A percentile compares a stretch with the other conserved stretches of the same genome.
These are phyloP conservation scores for Gonium pectorale DNA, from an alignment of 139 green algal genomes.

Conservation along the genomic window DNA sequence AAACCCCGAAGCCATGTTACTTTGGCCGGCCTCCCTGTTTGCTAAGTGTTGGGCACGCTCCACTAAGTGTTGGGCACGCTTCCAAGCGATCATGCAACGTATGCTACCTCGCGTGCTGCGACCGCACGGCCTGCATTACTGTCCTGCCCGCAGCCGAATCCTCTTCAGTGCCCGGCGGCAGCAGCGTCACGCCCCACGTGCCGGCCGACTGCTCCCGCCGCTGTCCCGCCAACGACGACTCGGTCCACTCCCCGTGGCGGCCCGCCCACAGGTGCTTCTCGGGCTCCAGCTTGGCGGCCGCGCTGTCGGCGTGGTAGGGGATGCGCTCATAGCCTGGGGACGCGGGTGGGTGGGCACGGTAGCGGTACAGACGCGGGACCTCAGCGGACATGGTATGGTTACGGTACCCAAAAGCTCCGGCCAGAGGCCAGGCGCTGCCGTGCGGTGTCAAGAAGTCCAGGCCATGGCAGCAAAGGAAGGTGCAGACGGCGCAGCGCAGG, in stretches of 20 bases:
- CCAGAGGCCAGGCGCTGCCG: no score
- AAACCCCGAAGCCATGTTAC: no score
- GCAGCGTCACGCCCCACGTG: constrained; percentile 79
- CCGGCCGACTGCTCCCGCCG: constrained; percentile 2
- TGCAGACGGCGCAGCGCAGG: no score
- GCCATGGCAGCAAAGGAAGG: no score
- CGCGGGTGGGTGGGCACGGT: neutral
- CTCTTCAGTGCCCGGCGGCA: constrained; percentile 68
- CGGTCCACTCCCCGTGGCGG: constrained; percentile 72
- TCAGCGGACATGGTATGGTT: no score
- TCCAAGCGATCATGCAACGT: no score
- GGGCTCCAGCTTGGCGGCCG: constrained; percentile 68
- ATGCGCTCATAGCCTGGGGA: constrained; percentile 9
- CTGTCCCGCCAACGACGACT: neutral
- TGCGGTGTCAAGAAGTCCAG: no score
- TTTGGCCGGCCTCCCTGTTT: no score
- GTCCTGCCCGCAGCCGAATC: constrained; percentile 21
- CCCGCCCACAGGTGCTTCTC: constrained; percentile 72
- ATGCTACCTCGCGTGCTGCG: constrained; percentile 70
- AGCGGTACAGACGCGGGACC: no score
- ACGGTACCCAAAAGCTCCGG: no score
- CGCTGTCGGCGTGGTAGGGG: constrained; percentile 43
- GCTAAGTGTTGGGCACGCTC: no score
- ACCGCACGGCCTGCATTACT: constrained; percentile 56
- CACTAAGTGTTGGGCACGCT: no score